Evolutionary conservation across 768 basidiomycete species (phyloP).

Genomic region (Botryobasidium botryosum): DNA sequence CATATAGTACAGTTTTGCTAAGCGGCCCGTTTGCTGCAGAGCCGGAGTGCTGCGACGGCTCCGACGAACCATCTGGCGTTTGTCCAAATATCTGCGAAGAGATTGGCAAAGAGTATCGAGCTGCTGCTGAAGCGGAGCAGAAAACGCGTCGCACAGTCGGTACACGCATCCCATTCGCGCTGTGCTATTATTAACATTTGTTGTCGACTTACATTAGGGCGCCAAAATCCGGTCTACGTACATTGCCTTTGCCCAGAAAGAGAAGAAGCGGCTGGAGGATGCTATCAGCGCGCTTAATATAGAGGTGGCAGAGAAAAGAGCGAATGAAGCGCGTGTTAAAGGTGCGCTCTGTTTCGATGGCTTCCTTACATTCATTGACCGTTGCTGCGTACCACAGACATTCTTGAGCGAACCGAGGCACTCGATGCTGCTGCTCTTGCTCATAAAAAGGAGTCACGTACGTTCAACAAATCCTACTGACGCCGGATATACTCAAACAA

Average conservation of each 20-base stretch:
- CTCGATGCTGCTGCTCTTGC: slow-evolving; percentile 67
- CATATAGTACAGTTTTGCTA: slow-evolving; percentile 7
- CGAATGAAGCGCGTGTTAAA: slow-evolving; percentile 55
- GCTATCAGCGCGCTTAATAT: slow-evolving; percentile 34
- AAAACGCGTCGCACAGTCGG: slow-evolving; percentile 69
- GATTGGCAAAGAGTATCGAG: slow-evolving; percentile 52
- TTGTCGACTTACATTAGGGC: too few relatives aligned
- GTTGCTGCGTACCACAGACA: slow-evolving; percentile 29
- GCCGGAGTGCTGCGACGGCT: slow-evolving; percentile 86
- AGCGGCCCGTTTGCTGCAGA: slow-evolving; percentile 33
- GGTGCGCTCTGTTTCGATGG: slow-evolving; percentile 25
- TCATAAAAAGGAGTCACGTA: slow-evolving; percentile 74
- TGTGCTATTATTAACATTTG: too few relatives aligned
- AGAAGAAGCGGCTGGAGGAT: slow-evolving; percentile 66
- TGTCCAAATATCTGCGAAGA: slow-evolving; percentile 67
- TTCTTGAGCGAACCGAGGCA: slow-evolving; percentile 62
- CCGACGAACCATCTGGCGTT: slow-evolving; percentile 69
- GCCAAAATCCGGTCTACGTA: slow-evolving; percentile 83
- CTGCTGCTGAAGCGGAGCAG: slow-evolving; percentile 49
- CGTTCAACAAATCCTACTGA: too few relatives aligned
- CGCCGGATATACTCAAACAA: slow-evolving; percentile 3
- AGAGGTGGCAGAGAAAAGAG: slow-evolving; percentile 47
- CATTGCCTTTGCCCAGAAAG: slow-evolving; percentile 72
- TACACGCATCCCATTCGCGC: slow-evolving; percentile 2
- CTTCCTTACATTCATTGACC: neutral